Conservation (phyloP, 2,329 filamentous ascomycete genomes). For the Apiospora malaysiana region DNA sequence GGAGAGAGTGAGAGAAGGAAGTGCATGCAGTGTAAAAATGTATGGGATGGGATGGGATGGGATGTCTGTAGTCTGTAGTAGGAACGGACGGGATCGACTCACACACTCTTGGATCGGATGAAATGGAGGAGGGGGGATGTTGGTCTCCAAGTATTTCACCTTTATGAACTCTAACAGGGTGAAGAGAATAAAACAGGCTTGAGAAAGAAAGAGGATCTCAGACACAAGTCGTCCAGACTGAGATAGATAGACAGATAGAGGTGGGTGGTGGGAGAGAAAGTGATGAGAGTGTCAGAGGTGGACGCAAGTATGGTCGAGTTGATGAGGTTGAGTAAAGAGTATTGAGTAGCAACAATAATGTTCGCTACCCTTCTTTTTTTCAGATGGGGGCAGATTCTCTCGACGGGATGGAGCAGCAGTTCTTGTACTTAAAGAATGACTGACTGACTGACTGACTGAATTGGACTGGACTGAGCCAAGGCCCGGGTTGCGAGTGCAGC, state of each 20-base stretch:
- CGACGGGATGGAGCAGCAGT: slow-evolving; percentile 2
- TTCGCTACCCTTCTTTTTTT: slow-evolving; percentile 18
- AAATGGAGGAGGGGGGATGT: slow-evolving; percentile 5
- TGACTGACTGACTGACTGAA: neutral
- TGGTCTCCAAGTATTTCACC: slow-evolving; percentile 19
- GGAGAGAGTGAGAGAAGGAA: too few relatives aligned
- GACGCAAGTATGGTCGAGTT: neutral
- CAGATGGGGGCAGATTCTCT: slow-evolving; percentile 18
- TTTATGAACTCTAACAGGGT: slow-evolving; percentile 13
- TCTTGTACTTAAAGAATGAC: slow-evolving; percentile 13
- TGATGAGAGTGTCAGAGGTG: neutral
- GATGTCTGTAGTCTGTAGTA: neutral
- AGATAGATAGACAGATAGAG: neutral
- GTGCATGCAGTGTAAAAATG: neutral
- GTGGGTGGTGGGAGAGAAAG: neutral
- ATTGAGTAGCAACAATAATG: slow-evolving; percentile 14
- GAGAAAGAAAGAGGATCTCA: slow-evolving; percentile 17
- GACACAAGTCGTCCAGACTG: slow-evolving; percentile 13
- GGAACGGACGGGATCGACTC: slow-evolving; percentile 19
- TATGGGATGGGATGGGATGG: neutral
- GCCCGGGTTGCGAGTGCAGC: slow-evolving; percentile 9
- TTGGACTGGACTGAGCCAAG: neutral
- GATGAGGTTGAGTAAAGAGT: neutral
- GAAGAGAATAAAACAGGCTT: slow-evolving; percentile 7
- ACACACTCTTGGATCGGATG: slow-evolving; percentile 15